These are phyloP conservation scores for Ceratopteris richardii DNA, from an alignment of 75 land plant species.

Conservation along the genomic window DNA sequence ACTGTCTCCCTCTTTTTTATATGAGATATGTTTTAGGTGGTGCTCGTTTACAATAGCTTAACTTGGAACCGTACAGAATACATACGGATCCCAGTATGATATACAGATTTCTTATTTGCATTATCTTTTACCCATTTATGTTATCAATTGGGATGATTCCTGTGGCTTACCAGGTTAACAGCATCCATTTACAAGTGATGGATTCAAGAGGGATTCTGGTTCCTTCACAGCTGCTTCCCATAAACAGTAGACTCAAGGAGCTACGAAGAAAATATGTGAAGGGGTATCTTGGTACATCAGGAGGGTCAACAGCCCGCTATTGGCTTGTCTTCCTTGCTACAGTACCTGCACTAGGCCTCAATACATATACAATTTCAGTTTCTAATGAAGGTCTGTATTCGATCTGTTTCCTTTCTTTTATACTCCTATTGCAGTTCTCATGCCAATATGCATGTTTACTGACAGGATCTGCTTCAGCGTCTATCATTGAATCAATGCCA, in stretches of 20 bases:
- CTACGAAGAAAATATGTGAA: conserved; percentile 39
- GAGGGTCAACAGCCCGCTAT: conserved; percentile 31
- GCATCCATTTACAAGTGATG: not conserved
- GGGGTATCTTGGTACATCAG: conserved; percentile 35
- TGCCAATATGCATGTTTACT: too few relatives aligned
- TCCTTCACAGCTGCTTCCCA: not conserved
- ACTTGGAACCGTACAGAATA: conserved; percentile 53
- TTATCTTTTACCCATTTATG: too few relatives aligned
- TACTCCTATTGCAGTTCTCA: too few relatives aligned
- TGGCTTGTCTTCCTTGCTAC: conserved; percentile 59
- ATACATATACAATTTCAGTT: conserved; percentile 43
- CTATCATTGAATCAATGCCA: too few relatives aligned
- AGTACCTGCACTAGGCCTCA: conserved; percentile 77
- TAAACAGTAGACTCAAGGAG: not conserved
- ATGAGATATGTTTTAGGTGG: conserved; percentile 46
- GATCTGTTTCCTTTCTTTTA: too few relatives aligned
- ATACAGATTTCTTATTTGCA: too few relatives aligned
- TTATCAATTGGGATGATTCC: too few relatives aligned
- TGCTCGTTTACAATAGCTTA: conserved; percentile 64
- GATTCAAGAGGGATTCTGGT: not conserved
- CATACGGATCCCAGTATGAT: conserved; percentile 45
- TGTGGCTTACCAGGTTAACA: conserved; percentile 4
- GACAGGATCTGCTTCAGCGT: not conserved
- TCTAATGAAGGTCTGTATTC: conserved; percentile 21
- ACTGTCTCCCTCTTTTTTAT: too few relatives aligned